These are phyloP conservation scores for Pholiota microspora DNA, from an alignment of 768 basidiomycete genomes.

Conservation along the genomic window DNA sequence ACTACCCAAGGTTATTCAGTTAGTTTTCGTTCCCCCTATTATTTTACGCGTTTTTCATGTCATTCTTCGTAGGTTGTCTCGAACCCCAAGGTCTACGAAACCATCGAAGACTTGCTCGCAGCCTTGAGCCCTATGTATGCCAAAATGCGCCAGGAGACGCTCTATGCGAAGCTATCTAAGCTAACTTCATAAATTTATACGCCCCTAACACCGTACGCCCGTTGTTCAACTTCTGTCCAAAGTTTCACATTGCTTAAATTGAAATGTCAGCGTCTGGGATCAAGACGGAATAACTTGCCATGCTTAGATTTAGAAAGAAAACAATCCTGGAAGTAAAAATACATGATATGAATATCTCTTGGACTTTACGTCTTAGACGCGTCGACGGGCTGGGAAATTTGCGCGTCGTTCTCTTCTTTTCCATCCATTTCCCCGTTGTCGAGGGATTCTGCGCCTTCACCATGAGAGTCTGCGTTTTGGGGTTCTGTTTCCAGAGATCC, in stretches of 20 bases:
- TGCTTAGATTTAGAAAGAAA: conserved; percentile 15
- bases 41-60: conserved; percentile 4
- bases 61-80: conserved; percentile 11
- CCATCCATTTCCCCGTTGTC: neutral
- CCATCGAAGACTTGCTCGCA: conserved; percentile 56
- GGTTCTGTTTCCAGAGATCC: conserved; percentile 15
- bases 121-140: conserved; percentile 54
- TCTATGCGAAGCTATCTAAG: conserved; percentile 47
- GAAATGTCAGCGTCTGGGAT: neutral
- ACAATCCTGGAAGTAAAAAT: conserved; percentile 7
- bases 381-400: conserved; percentile 11
- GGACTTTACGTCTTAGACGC: conserved; percentile 11
- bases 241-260: neutral
- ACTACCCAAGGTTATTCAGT: conserved; percentile 59
- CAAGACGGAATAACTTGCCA: conserved; percentile 4
- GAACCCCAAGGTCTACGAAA: conserved; percentile 42
- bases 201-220: neutral
- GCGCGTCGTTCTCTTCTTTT: neutral
- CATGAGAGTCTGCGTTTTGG: conserved; percentile 5
- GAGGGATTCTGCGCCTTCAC: neutral
- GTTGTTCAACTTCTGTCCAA: conserved; percentile 3
- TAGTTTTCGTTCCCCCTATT: conserved; percentile 14
- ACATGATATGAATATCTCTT: conserved; percentile 13
- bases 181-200: conserved; percentile 22
- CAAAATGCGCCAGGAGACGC: conserved; percentile 41